Base-by-base conservation (phyloP, 2,329 filamentous ascomycete species). In the Herpotrichia juniperi region DNA sequence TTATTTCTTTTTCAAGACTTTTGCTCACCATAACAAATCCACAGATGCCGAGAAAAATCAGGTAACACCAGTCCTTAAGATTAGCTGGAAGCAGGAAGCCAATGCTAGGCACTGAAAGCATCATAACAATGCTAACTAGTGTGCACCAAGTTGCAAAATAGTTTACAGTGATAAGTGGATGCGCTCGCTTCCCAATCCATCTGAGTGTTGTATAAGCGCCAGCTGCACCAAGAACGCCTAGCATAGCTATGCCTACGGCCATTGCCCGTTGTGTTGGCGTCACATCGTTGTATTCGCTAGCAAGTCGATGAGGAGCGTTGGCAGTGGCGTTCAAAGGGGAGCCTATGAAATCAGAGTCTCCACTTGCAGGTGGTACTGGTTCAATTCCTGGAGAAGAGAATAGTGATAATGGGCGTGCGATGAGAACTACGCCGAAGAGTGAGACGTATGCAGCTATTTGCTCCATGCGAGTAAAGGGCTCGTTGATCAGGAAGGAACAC, bases 81-180 rank as follows among this genome's bases (percentile, higher is more conserved):
- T 78, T 80, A 0, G 70, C 73, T 0, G 86, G 86, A 1, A 87
- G 69, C 5, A 84, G 69, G 55, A 88, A 84, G 1, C 80, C 80
- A 4, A 87, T 78, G 7, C 75, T 77, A 2, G 85, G 84, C 3
- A 87, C 56, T 2, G 74, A 63, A 4, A 82, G 57, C 58, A 96
- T 83, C 25, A 83, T 83, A 1, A 84, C 61, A 1, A 81, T 68
- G 37, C 87, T 87, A 42, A 96, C 85, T 2, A 92, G 62, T 0
- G 85, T 87, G 62, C 87, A 90, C 76, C 84, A 87, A 0, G 79
- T 77, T 2, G 86, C 85, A 66, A 96, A 96, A 73, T 93, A 96
- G 64, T 91, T 96, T 50, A 96, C 90, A 1, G 85, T 89, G 51
- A 96, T 86, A n/a, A 96, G 78, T 0, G 92, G 85, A 67, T 96